Evolutionary conservation across 106 monocot species (phyloP).

Genomic region (Narthecium ossifragum): DNA sequence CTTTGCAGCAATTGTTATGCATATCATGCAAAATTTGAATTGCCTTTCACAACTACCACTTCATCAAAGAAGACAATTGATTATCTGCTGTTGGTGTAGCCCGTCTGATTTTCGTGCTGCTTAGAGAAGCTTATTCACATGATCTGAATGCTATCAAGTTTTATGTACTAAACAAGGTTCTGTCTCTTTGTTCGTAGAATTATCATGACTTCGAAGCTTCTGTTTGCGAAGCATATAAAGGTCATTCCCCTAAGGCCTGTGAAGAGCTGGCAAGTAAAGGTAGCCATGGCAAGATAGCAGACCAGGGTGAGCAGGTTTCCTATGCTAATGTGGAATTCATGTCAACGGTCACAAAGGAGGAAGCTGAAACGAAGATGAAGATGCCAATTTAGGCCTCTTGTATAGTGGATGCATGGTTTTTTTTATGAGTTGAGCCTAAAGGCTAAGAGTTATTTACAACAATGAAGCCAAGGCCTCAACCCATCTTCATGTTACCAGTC

Average conservation of each 20-base stretch:
- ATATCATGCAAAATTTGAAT: not conserved
- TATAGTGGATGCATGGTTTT: too few relatives aligned
- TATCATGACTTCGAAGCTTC: conserved; percentile 49
- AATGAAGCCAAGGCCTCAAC: too few relatives aligned
- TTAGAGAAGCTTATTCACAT: too few relatives aligned
- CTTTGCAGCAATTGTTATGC: not conserved
- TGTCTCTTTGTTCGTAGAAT: conserved; percentile 28
- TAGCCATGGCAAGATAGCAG: conserved; percentile 7
- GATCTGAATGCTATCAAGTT: too few relatives aligned
- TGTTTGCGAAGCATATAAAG: conserved; percentile 55
- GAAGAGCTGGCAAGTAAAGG: conserved; percentile 4
- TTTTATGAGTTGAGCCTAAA: too few relatives aligned
- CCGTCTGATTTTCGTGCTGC: not conserved
- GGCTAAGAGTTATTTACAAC: too few relatives aligned
- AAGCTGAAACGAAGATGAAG: not conserved
- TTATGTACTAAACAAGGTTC: not conserved
- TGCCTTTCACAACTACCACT: not conserved
- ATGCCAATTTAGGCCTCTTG: not conserved
- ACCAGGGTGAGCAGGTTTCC: conserved; percentile 13
- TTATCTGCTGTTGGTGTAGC: not conserved
- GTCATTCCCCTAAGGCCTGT: conserved; percentile 40
- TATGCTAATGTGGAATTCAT: not conserved
- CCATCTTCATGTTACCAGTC: too few relatives aligned
- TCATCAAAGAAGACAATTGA: not conserved
- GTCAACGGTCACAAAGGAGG: not conserved